phyloP scores from a whole-genome alignment of 2,329 filamentous ascomycete genomes.

The Epichloe amarillans region DNA sequence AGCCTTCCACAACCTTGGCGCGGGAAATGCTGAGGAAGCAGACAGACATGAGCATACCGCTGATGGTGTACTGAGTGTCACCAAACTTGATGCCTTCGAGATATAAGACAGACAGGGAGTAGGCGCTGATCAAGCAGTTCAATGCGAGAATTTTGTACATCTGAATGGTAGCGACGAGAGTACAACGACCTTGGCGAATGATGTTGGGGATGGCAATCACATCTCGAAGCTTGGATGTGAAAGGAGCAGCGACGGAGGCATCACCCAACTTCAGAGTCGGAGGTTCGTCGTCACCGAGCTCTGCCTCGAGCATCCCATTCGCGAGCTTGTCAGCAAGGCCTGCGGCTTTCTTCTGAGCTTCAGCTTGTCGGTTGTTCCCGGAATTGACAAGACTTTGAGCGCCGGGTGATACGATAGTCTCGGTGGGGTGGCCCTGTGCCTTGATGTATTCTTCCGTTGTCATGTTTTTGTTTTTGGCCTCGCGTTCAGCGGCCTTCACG shows the following conservation, averaged over 20 bases:
- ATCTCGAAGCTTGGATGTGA: constrained; percentile 94
- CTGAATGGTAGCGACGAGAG: constrained; percentile 93
- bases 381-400: constrained; percentile 38
- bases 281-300: constrained; percentile 79
- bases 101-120: constrained; percentile 91
- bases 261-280: constrained; percentile 95
- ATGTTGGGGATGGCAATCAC: constrained; percentile 97
- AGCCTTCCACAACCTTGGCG: constrained; percentile 83
- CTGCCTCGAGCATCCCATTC: constrained; percentile 75
- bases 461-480: constrained; percentile 66
- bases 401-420: constrained; percentile 53
- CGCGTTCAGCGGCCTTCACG: constrained; percentile 77
- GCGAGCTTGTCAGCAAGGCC: constrained; percentile 79
- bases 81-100: constrained; percentile 98
- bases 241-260: constrained; percentile 90
- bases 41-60: constrained; percentile 98
- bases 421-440: constrained; percentile 37
- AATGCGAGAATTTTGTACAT: constrained; percentile 99
- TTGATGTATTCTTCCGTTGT: constrained; percentile 44
- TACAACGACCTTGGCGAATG: constrained; percentile 93
- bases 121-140: constrained; percentile 95
- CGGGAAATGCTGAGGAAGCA: constrained; percentile 98
- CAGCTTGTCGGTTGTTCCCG: constrained; percentile 32
- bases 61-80: constrained; percentile 95
- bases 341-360: constrained; percentile 58